These are phyloP conservation scores for Vigna angularis DNA, from an alignment of 306 rosid species.

Conservation along the genomic window DNA sequence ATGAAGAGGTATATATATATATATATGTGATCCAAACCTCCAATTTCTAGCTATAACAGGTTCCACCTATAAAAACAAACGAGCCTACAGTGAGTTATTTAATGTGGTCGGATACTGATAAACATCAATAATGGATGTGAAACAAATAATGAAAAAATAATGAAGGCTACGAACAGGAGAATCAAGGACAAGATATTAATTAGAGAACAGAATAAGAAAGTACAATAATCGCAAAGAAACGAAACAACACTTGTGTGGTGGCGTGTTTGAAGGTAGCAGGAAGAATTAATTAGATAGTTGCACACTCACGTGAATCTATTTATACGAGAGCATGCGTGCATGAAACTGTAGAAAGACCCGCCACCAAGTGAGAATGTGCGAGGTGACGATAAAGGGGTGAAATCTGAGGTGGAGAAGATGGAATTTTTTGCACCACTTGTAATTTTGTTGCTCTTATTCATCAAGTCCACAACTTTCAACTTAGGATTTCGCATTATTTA, in stretches of 20 bases:
- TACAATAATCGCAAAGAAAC: background rate
- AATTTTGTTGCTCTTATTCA: constrained; percentile 4
- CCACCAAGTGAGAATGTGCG: constrained; percentile 44
- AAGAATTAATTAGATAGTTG: background rate
- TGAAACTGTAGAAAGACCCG: constrained; percentile 36
- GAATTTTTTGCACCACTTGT: constrained; percentile 4
- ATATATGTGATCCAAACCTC: constrained; percentile 10
- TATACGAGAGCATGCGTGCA: constrained; percentile 16
- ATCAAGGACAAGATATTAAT: background rate
- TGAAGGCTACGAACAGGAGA: background rate
- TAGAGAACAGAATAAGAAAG: background rate
- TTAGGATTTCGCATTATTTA: background rate
- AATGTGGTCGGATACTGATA: background rate
- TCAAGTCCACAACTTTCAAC: background rate
- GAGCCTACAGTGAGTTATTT: background rate
- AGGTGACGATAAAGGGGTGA: constrained; percentile 33
- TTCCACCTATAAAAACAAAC: background rate
- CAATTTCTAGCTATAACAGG: constrained; percentile 17
- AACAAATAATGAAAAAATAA: constrained; percentile 8
- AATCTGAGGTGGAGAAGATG: constrained; percentile 47
- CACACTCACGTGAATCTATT: constrained; percentile 16
- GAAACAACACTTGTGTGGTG: constrained; percentile 32
- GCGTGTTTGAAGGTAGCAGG: constrained; percentile 13
- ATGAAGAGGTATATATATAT: background rate
- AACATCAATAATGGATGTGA: constrained; percentile 5